Conservation (phyloP, 164 flowering plant genomes). For the Vitis labrusca region DNA sequence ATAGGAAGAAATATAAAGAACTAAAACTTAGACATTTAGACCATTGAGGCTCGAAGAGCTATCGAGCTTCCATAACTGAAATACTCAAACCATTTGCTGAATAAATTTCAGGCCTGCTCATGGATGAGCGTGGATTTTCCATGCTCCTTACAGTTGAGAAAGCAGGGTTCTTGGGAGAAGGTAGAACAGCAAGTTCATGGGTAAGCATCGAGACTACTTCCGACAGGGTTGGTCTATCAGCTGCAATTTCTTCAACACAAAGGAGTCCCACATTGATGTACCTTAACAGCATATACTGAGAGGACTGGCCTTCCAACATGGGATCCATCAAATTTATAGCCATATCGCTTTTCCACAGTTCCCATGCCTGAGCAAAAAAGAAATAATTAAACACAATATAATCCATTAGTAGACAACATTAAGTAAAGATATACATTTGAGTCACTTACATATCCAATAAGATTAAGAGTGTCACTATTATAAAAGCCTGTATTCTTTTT, state of each 20-base stretch:
- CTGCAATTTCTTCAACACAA: constrained; percentile 23
- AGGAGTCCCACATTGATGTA: constrained; percentile 21
- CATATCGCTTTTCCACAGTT: constrained; percentile 12
- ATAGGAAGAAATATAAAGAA: no score
- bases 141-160: constrained; percentile 6
- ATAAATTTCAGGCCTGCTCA: not conserved
- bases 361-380: constrained; percentile 16
- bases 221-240: constrained; percentile 20
- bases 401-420: no score
- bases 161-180: constrained; percentile 16
- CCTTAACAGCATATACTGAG: constrained; percentile 2
- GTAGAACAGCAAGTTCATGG: constrained; percentile 8
- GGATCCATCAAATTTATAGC: constrained; percentile 16
- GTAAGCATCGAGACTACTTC: constrained; percentile 19
- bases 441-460: no score
- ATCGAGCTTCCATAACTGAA: constrained; percentile 3
- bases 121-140: not conserved
- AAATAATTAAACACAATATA: not conserved
- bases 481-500: no score
- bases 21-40: no score
- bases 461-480: no score
- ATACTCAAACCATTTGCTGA: constrained; percentile 1
- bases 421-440: no score
- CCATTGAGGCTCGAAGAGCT: not conserved
- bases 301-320: not conserved